Base-by-base conservation (phyloP, 768 basidiomycete species). In the Trametes meyenii region DNA sequence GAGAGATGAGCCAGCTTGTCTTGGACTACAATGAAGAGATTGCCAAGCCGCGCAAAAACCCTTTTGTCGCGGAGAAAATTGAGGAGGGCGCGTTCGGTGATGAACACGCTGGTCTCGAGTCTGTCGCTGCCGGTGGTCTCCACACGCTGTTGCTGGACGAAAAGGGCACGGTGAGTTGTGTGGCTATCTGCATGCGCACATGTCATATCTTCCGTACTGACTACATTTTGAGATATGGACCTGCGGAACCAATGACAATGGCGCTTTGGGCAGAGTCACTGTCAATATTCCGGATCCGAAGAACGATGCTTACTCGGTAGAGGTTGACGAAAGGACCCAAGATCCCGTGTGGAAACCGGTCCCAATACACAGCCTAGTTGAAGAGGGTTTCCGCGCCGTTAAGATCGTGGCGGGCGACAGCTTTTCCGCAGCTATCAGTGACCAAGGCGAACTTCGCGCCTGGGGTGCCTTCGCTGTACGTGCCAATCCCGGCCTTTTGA, bases 1-100 rank as follows among this genome's bases (percentile, higher is more conserved):
- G 94, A 26, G 95, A 96, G 74, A 94, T 94, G 77, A 96, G 95
- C 33, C 96, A 98, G 74, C 90, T 97, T 69, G 97, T 96, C 35
- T 84, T 96, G 79, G 85, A 87, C 64, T 71, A 77, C 50, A 77
- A 94, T 35, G 85, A 79, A 59, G 93, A 96, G 73, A 81, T 89
- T 58, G 75, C 81, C 55, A 88, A 87, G 65, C 95, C 95, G 10
- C 88, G 83, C 69, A 83, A 87, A 58, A 94, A 92, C 71, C 63
- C 74, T 0, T 92, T 89, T 88, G 81, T 92, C 23, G 88, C 94
- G 67, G 78, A 86, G 69, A 84, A 88, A 73, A 91, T 94, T 14
- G 77, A 83, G 59, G 79, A 87, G 44, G 91, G 86, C 11, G 79
- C 78, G 14, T 87, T 94, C 62, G 94, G 92, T 36, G 81, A 81